Evolutionary conservation across 345 rosid species (phyloP).

Genomic region (Ceriops tagal): DNA sequence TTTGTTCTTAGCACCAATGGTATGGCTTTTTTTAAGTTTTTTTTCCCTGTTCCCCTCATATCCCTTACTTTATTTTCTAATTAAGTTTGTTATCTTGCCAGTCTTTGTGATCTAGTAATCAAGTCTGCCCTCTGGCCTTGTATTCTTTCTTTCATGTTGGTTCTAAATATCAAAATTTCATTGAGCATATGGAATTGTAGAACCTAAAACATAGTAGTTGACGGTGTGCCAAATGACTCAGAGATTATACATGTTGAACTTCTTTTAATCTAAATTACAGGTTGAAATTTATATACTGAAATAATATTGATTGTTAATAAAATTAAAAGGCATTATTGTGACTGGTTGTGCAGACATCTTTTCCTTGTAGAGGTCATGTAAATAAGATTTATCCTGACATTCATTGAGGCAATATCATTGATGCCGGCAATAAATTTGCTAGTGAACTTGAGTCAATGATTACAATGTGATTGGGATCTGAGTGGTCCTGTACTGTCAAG

Average conservation of each 20-base stretch:
- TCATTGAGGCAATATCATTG: background rate
- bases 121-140: background rate
- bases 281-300: background rate
- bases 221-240: too few species aligned
- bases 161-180: background rate
- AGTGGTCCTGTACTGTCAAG: background rate
- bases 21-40: constrained; percentile 21
- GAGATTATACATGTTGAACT: too few species aligned
- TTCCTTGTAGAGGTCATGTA: background rate
- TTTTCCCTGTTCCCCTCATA: background rate
- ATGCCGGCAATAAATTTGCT: background rate
- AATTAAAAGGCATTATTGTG: too few species aligned
- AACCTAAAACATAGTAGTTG: too few species aligned
- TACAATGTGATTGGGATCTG: too few species aligned
- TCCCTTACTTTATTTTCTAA: background rate
- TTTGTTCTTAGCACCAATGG: constrained; percentile 93
- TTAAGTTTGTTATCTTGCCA: background rate
- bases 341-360: background rate
- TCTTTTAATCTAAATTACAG: background rate
- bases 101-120: background rate
- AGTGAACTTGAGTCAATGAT: background rate
- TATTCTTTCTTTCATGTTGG: background rate
- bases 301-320: too few species aligned
- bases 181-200: too few species aligned
- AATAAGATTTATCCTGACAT: background rate